Percentiles rank a stretch among this genome's conserved stretches.
Evolutionary conservation across 495 filamentous ascomycete genomes (phyloP).

Genomic region (Trichoderma asperelloides): DNA sequence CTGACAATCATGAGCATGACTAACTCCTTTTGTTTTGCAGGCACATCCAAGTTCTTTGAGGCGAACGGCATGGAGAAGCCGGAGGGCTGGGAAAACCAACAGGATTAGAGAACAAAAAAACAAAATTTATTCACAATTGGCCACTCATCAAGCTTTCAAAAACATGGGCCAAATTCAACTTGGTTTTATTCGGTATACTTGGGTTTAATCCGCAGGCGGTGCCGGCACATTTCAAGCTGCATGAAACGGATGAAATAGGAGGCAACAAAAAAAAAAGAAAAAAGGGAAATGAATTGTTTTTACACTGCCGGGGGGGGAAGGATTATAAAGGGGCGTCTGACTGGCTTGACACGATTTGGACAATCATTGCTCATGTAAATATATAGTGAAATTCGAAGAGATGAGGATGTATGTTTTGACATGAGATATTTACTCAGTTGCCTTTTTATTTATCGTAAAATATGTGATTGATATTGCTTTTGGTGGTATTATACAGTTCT

Average conservation of each 20-base stretch:
- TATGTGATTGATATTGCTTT: neutral
- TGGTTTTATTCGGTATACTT: neutral
- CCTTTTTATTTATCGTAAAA: neutral
- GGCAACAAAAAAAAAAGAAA: neutral
- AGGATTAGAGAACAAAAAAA: conserved; percentile 34
- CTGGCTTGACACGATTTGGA: conserved; percentile 7
- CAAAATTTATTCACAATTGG: neutral
- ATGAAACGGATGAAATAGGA: neutral
- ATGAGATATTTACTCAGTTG: neutral
- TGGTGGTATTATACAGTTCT: neutral
- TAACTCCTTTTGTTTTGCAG: conserved; percentile 18
- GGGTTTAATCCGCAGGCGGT: neutral
- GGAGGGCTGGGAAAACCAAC: conserved; percentile 65
- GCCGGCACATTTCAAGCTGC: neutral
- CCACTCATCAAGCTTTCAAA: neutral
- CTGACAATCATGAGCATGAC: conserved; percentile 10
- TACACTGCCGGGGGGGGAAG: neutral
- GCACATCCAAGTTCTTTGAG: conserved; percentile 78
- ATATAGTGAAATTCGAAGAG: neutral
- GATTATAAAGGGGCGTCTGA: conserved; percentile 4
- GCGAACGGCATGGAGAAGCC: conserved; percentile 72
- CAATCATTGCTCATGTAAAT: conserved; percentile 10
- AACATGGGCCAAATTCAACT: neutral
- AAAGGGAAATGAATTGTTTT: neutral
- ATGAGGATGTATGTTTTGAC: neutral